Percentiles rank a stretch among this genome's conserved stretches.
phyloP scores from a whole-genome alignment of 139 green algal species.

The Picochlorum sp. region DNA sequence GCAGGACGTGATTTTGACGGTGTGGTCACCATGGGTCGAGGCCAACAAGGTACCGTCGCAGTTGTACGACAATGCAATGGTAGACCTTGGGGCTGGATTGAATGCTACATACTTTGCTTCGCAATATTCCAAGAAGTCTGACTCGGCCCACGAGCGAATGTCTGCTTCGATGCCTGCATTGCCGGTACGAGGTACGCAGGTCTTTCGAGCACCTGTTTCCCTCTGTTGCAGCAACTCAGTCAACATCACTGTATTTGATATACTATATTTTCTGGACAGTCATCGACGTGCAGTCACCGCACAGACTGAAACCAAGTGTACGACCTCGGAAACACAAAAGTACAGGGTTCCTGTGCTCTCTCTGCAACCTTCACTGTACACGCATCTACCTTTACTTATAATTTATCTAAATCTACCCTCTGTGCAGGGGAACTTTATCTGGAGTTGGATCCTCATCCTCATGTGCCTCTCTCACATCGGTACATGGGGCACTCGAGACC shows the following conservation, averaged over 20 bases:
- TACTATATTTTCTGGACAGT: not conserved
- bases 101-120: conserved; percentile 34
- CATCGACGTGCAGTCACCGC: no score
- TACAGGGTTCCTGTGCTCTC: no score
- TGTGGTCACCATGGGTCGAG: conserved; percentile 87
- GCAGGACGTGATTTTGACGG: conserved; percentile 74
- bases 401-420: no score
- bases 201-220: conserved; percentile 5
- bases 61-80: conserved; percentile 77
- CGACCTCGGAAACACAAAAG: no score
- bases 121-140: conserved; percentile 13
- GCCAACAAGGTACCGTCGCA: conserved; percentile 69
- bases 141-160: conserved; percentile 20
- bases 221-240: conserved; percentile 11
- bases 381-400: no score
- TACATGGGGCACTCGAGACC: no score
- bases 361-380: no score
- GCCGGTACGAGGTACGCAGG: not conserved
- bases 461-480: no score
- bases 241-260: not conserved
- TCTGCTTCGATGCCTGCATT: not conserved
- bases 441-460: no score
- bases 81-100: conserved; percentile 73
- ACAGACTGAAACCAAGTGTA: no score
- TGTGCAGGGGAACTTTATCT: no score